A percentile compares a stretch with the other conserved stretches of the same genome.
Conservation (phyloP, 345 rosid species). For the Euphorbia tirucalli region DNA sequence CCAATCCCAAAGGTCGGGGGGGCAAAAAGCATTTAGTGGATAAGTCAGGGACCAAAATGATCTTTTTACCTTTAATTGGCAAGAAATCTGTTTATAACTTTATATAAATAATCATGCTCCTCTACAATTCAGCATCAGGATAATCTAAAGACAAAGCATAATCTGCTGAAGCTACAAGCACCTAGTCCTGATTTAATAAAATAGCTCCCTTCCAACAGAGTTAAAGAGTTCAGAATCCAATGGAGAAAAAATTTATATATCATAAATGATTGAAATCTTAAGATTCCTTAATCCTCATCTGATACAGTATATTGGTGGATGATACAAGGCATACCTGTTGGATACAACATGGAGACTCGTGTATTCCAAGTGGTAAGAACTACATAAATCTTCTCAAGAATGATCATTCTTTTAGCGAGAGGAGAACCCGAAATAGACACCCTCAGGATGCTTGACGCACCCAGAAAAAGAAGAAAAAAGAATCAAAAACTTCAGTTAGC, state of each 20-base stretch:
- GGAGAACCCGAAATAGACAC: neutral
- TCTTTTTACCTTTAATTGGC: no score
- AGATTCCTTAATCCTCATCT: constrained; percentile 15
- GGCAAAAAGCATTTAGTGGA: no score
- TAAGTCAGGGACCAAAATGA: no score
- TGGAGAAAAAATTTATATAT: neutral
- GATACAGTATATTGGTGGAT: constrained; percentile 1
- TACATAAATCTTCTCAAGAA: no score
- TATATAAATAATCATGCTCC: no score
- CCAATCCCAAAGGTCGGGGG: no score
- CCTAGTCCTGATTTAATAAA: neutral
- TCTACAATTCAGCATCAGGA: neutral
- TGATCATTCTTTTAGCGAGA: neutral
- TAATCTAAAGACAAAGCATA: neutral
- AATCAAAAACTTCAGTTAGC: constrained; percentile 16
- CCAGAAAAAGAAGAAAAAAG: neutral
- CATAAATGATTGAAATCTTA: neutral
- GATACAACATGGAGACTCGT: neutral
- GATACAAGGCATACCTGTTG: neutral
- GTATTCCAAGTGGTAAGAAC: neutral
- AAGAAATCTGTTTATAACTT: no score
- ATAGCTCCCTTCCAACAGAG: neutral
- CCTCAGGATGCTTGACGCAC: constrained; percentile 1
- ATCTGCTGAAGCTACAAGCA: constrained; percentile 4
- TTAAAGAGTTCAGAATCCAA: neutral